phyloP scores from a whole-genome alignment of 2,329 filamentous ascomycete species.

The Eurotiales sp. region DNA sequence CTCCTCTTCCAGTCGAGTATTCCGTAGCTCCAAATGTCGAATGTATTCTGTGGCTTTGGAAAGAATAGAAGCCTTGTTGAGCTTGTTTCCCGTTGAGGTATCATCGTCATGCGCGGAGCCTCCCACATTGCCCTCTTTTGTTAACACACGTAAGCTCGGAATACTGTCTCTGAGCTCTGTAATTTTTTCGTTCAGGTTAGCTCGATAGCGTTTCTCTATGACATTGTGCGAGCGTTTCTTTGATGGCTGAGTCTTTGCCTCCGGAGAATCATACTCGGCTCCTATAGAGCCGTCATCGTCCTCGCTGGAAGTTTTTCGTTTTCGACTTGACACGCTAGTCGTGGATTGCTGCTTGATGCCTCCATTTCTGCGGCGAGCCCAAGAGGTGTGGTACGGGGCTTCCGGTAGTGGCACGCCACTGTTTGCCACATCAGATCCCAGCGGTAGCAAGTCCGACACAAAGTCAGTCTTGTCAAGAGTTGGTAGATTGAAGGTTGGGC shows the following conservation, averaged over 20 bases:
- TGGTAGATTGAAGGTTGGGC: constrained; percentile 16
- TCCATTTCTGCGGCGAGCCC: constrained; percentile 16
- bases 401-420: background rate
- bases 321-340: constrained; percentile 45
- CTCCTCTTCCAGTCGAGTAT: constrained; percentile 76
- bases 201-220: constrained; percentile 95
- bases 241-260: constrained; percentile 53
- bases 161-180: constrained; percentile 87
- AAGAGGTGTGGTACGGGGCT: background rate
- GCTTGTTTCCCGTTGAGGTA: constrained; percentile 81
- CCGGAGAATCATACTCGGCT: constrained; percentile 46
- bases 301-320: constrained; percentile 63
- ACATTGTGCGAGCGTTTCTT: constrained; percentile 98
- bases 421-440: background rate
- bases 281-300: constrained; percentile 40
- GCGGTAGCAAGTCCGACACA: background rate
- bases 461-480: constrained; percentile 1
- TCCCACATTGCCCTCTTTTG: constrained; percentile 50
- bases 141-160: constrained; percentile 81
- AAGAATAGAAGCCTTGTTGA: constrained; percentile 96
- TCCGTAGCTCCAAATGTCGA: constrained; percentile 85
- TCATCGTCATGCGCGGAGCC: constrained; percentile 67
- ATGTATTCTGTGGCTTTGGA: constrained; percentile 98
- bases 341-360: constrained; percentile 15
- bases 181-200: constrained; percentile 96